These are phyloP conservation scores for Penicillium frequentans DNA, from an alignment of 2,329 filamentous ascomycete species.

Conservation along the genomic window DNA sequence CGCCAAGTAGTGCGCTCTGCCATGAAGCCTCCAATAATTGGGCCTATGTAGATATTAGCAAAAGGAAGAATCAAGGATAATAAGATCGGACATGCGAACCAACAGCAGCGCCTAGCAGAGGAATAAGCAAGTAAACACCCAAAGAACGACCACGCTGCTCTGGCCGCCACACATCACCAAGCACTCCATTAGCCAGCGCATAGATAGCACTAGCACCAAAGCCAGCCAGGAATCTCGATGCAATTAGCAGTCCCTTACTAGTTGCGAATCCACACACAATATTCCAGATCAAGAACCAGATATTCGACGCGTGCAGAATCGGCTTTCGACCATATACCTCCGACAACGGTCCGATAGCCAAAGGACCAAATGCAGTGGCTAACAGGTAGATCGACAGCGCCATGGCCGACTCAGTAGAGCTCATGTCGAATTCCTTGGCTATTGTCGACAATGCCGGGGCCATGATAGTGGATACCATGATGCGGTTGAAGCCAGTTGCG, in stretches of 20 bases:
- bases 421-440: constrained; percentile 50
- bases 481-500: constrained; percentile 55
- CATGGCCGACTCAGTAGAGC: constrained; percentile 33
- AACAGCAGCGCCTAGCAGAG: constrained; percentile 48
- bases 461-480: constrained; percentile 57
- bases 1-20: constrained; percentile 41
- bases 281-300: constrained; percentile 54
- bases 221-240: constrained; percentile 52
- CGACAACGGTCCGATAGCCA: constrained; percentile 47
- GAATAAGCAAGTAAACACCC: constrained; percentile 58
- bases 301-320: constrained; percentile 49
- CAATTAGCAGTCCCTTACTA: constrained; percentile 49
- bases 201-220: constrained; percentile 53
- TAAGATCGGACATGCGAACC: background rate
- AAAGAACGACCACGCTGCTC: constrained; percentile 61
- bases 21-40: constrained; percentile 63
- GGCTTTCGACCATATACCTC: constrained; percentile 51
- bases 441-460: constrained; percentile 49
- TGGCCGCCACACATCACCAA: constrained; percentile 55
- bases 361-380: constrained; percentile 46
- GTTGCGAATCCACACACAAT: constrained; percentile 49
- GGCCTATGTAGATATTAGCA: constrained; percentile 41
- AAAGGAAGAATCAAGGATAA: background rate
- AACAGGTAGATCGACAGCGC: constrained; percentile 51
- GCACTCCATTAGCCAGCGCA: constrained; percentile 36